Conservation (phyloP, 495 filamentous ascomycete species). For the Penicillium argentinense region DNA sequence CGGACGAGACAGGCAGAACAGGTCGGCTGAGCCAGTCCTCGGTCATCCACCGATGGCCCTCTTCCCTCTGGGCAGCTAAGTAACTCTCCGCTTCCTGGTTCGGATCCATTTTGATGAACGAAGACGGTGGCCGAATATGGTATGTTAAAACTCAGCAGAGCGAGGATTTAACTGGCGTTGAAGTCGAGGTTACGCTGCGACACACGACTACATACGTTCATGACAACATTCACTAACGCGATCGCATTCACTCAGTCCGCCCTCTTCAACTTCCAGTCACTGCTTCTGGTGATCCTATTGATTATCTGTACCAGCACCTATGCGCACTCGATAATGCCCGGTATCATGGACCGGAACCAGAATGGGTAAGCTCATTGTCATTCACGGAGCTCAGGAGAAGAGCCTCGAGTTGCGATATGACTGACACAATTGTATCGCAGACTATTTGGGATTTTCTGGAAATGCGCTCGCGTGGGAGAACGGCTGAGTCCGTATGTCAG, state of each 20-base stretch:
- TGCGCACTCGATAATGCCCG: constrained; percentile 84
- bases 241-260: constrained; percentile 62
- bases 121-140: too few species aligned
- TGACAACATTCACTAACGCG: constrained; percentile 9
- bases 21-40: constrained; percentile 1
- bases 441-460: constrained; percentile 91
- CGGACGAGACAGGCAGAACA: constrained; percentile 30
- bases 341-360: constrained; percentile 90
- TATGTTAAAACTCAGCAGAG: too few species aligned
- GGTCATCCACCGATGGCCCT: too few species aligned
- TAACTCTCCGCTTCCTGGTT: too few species aligned
- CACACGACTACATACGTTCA: too few species aligned
- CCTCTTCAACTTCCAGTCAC: constrained; percentile 96
- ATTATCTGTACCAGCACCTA: constrained; percentile 95
- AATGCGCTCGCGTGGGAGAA: constrained; percentile 91
- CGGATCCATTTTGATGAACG: too few species aligned
- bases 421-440: too few species aligned
- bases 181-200: too few species aligned
- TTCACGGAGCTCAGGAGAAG: neutral
- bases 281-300: constrained; percentile 89
- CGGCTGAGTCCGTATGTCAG: constrained; percentile 94
- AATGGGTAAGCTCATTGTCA: constrained; percentile 61
- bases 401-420: too few species aligned
- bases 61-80: too few species aligned
- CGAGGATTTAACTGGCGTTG: too few species aligned